phyloP scores from a whole-genome alignment of 1,284 basidiomycete species.

The Ustilago cynodontis region DNA sequence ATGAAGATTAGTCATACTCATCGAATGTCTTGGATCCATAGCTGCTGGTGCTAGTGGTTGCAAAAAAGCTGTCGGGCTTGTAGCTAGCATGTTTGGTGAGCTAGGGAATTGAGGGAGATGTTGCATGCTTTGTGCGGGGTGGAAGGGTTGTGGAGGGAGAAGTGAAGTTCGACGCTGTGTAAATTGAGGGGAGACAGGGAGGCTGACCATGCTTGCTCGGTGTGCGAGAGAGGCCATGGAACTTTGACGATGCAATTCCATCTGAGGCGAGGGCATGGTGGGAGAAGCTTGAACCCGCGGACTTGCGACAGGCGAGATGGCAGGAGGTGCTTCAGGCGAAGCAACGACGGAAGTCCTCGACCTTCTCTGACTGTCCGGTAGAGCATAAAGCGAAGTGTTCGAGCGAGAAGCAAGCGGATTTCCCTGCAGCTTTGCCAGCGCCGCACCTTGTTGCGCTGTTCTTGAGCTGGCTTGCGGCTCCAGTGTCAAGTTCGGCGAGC shows the following conservation, averaged over 20 bases:
- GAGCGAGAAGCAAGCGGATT: slow-evolving; percentile 15
- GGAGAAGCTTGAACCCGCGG: slow-evolving; percentile 12
- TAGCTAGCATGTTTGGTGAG: slow-evolving; percentile 16
- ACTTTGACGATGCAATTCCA: slow-evolving; percentile 25
- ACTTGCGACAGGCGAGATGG: slow-evolving; percentile 4
- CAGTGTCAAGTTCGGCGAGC: slow-evolving; percentile 22
- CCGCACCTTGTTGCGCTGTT: slow-evolving; percentile 16
- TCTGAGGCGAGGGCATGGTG: slow-evolving; percentile 11
- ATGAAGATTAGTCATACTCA: slow-evolving; percentile 46
- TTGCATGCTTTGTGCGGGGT: slow-evolving; percentile 28
- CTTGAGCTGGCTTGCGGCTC: slow-evolving; percentile 16
- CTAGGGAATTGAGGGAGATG: slow-evolving; percentile 17
- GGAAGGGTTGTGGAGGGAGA: slow-evolving; percentile 7
- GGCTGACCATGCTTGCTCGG: slow-evolving; percentile 25
- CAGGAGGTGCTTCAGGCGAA: background rate
- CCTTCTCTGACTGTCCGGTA: slow-evolving; percentile 29
- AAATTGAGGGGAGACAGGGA: slow-evolving; percentile 26
- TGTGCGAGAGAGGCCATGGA: slow-evolving; percentile 31
- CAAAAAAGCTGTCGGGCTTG: slow-evolving; percentile 9
- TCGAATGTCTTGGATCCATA: slow-evolving; percentile 23
- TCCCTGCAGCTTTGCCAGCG: slow-evolving; percentile 28
- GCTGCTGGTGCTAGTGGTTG: background rate
- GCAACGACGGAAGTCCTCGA: slow-evolving; percentile 22
- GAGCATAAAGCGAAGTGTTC: slow-evolving; percentile 19
- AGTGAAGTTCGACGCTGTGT: slow-evolving; percentile 31